Conservation (phyloP, 495 filamentous ascomycete species). For the Penicillium soppii region DNA sequence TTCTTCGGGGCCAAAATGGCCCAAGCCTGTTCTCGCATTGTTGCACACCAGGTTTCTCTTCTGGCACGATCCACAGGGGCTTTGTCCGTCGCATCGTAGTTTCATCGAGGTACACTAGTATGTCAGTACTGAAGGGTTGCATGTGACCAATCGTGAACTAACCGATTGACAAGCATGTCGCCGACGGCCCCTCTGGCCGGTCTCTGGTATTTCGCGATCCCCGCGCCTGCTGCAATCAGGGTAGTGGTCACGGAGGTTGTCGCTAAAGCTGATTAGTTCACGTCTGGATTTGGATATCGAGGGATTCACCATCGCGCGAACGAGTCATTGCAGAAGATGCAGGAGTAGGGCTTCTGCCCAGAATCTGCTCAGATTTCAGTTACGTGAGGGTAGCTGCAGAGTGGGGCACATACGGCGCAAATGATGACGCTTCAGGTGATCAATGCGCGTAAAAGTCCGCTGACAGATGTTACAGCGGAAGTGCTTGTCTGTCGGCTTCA, state of each 20-base stretch:
- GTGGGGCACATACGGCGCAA: conserved; percentile 39
- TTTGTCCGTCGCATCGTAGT: conserved; percentile 48
- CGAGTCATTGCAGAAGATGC: conserved; percentile 42
- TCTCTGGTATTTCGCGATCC: conserved; percentile 44
- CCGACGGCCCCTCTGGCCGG: conserved; percentile 44
- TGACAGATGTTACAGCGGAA: conserved; percentile 48
- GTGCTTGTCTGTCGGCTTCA: conserved; percentile 45
- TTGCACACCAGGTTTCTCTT: conserved; percentile 46
- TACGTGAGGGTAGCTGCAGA: conserved; percentile 10
- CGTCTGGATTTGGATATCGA: neutral
- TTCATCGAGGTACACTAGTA: conserved; percentile 53
- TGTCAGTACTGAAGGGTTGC: neutral
- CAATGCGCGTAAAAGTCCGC: conserved; percentile 49
- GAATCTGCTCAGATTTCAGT: conserved; percentile 38
- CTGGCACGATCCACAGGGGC: conserved; percentile 47
- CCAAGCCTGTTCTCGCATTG: conserved; percentile 27
- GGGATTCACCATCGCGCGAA: conserved; percentile 44
- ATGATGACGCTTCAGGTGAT: conserved; percentile 50
- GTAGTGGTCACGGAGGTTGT: conserved; percentile 50
- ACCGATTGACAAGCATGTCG: conserved; percentile 51
- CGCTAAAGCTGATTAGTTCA: conserved; percentile 23
- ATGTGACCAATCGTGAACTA: conserved; percentile 3
- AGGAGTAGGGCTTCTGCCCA: conserved; percentile 46
- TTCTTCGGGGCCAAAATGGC: conserved; percentile 13
- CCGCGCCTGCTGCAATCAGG: conserved; percentile 41